A percentile compares a stretch with the other conserved stretches of the same genome.
These are phyloP conservation scores for Neofusicoccum umdonicola DNA, from an alignment of 2,329 filamentous ascomycete genomes.

Conservation along the genomic window DNA sequence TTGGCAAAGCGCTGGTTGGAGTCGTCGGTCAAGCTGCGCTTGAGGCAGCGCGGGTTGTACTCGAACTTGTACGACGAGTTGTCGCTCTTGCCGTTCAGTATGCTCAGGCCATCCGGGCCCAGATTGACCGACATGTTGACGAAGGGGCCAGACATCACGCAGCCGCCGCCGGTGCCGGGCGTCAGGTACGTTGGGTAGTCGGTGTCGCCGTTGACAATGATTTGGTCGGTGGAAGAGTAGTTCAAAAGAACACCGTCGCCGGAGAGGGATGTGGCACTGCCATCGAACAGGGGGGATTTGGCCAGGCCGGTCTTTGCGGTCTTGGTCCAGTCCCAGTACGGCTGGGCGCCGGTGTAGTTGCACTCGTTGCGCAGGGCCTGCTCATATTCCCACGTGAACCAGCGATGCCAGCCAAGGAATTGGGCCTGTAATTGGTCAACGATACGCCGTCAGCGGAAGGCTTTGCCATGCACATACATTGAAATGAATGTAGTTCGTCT, in stretches of 20 bases:
- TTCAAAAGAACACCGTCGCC: conserved; percentile 42
- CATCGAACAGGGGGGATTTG: conserved; percentile 55
- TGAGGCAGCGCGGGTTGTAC: conserved; percentile 40
- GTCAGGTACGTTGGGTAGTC: conserved; percentile 36
- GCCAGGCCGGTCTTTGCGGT: conserved; percentile 5
- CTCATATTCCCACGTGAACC: conserved; percentile 44
- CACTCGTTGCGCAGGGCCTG: conserved; percentile 43
- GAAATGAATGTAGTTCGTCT: conserved; percentile 33
- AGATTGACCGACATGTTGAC: conserved; percentile 45
- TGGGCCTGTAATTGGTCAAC: conserved; percentile 26
- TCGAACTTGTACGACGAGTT: conserved; percentile 17
- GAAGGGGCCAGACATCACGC: conserved; percentile 54
- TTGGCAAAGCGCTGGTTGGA: conserved; percentile 24
- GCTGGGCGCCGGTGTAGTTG: conserved; percentile 42
- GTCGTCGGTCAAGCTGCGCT: conserved; percentile 35
- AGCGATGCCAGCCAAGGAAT: conserved; percentile 42
- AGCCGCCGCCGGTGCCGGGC: conserved; percentile 57
- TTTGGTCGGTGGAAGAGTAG: conserved; percentile 4
- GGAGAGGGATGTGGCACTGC: conserved; percentile 47
- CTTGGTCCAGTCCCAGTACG: conserved; percentile 35
- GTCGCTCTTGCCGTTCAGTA: conserved; percentile 25
- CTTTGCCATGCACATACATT: conserved; percentile 23
- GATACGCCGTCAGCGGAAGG: neutral
- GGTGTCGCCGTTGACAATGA: neutral
- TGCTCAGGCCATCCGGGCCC: conserved; percentile 43